Evolutionary conservation across 2,329 filamentous ascomycete genomes (phyloP).

Genomic region (Colletotrichum sp.): DNA sequence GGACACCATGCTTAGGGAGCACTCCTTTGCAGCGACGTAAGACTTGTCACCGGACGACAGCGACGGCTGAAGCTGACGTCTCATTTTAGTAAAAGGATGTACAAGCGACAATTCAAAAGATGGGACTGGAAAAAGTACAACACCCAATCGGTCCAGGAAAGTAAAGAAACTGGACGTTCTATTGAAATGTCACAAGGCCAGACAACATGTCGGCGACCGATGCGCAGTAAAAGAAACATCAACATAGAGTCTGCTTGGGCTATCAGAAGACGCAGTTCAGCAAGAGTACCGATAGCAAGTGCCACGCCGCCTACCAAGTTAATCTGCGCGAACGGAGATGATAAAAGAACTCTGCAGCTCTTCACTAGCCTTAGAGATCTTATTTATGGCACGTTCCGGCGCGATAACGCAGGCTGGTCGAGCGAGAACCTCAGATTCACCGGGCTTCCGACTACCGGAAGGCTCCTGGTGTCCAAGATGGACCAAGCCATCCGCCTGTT

Average conservation of each 20-base stretch:
- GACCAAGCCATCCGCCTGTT: neutral
- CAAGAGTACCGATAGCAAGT: neutral
- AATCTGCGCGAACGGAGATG: neutral
- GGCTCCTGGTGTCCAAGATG: neutral
- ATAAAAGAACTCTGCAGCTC: neutral
- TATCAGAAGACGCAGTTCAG: neutral
- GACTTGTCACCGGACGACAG: too few relatives aligned
- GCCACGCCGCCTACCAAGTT: fast-evolving
- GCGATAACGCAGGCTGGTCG: neutral
- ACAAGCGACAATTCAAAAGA: neutral
- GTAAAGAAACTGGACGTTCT: fast-evolving
- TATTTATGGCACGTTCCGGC: neutral
- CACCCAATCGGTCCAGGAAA: neutral
- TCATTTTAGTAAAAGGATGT: neutral
- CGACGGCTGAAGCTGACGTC: too few relatives aligned
- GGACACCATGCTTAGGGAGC: fast-evolving
- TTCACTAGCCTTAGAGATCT: neutral
- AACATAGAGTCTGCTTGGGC: neutral
- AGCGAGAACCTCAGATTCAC: neutral
- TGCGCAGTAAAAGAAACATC: neutral
- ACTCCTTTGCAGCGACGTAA: too few relatives aligned
- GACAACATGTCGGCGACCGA: neutral
- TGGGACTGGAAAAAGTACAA: neutral
- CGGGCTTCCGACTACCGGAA: neutral
- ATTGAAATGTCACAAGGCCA: neutral